These are phyloP conservation scores for Monilinia fructicola DNA, from an alignment of 2,329 filamentous ascomycete species.

Conservation along the genomic window DNA sequence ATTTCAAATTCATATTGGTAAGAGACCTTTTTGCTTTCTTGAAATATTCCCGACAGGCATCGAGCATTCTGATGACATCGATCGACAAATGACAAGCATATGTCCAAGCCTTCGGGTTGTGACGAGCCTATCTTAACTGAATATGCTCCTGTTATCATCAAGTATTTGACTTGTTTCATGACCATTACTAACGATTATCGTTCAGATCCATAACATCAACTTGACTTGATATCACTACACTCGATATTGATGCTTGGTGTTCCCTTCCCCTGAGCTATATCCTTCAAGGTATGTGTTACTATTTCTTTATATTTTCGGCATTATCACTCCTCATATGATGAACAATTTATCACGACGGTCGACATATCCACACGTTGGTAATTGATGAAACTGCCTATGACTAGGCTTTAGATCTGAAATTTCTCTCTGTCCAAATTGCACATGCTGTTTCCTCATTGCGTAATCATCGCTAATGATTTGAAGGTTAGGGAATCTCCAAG, in stretches of 20 bases:
- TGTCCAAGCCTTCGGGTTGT: constrained; percentile 74
- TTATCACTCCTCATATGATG: constrained; percentile 57
- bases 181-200: constrained; percentile 26
- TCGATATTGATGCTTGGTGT: neutral
- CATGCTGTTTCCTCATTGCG: neutral
- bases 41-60: constrained; percentile 30
- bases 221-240: neutral
- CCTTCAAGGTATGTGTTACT: constrained; percentile 27
- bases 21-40: constrained; percentile 30
- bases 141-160: constrained; percentile 37
- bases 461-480: neutral
- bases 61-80: constrained; percentile 71
- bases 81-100: constrained; percentile 94
- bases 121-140: constrained; percentile 56
- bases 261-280: no score
- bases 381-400: constrained; percentile 81
- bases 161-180: constrained; percentile 10
- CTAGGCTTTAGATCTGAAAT: constrained; percentile 55
- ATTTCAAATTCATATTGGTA: neutral
- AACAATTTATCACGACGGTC: constrained; percentile 83
- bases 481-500: neutral
- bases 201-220: constrained; percentile 8
- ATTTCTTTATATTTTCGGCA: constrained; percentile 4
- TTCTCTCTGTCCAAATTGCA: constrained; percentile 21
- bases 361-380: constrained; percentile 69